Conservation (phyloP, 108 stramenopile genomes). For the Pseudonitzschia pungens region DNA sequence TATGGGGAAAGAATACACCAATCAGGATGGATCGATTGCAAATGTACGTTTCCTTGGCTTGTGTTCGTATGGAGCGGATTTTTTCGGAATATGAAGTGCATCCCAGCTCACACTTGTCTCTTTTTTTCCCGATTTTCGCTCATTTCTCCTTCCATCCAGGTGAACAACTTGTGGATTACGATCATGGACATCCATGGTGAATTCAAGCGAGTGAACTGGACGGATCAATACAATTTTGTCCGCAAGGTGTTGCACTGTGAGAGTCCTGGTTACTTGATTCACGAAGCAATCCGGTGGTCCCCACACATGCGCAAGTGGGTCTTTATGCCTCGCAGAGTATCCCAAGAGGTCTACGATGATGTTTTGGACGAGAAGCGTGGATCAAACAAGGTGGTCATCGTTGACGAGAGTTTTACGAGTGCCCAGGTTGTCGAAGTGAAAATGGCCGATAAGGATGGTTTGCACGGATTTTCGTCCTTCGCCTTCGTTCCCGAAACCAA, state of each 20-base stretch:
- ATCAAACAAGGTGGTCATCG: constrained; percentile 83
- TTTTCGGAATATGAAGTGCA: no score
- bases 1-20: constrained; percentile 94
- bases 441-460: constrained; percentile 54
- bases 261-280: constrained; percentile 87
- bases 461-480: constrained; percentile 92
- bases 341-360: constrained; percentile 84
- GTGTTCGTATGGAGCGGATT: no score
- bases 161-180: constrained; percentile 92
- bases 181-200: constrained; percentile 72
- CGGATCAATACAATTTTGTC: constrained; percentile 76
- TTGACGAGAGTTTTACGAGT: constrained; percentile 72
- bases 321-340: constrained; percentile 90
- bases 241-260: constrained; percentile 71
- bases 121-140: not conserved
- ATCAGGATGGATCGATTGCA: constrained; percentile 69
- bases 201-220: constrained; percentile 80
- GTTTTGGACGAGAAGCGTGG: constrained; percentile 84
- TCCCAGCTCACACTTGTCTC: no score
- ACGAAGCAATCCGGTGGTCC: constrained; percentile 92
- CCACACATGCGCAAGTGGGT: constrained; percentile 87
- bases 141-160: not conserved
- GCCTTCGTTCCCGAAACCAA: constrained; percentile 91
- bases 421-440: constrained; percentile 72
- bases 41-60: constrained; percentile 41